phyloP scores from a whole-genome alignment of 306 rosid genomes.

The Prunus davidiana region DNA sequence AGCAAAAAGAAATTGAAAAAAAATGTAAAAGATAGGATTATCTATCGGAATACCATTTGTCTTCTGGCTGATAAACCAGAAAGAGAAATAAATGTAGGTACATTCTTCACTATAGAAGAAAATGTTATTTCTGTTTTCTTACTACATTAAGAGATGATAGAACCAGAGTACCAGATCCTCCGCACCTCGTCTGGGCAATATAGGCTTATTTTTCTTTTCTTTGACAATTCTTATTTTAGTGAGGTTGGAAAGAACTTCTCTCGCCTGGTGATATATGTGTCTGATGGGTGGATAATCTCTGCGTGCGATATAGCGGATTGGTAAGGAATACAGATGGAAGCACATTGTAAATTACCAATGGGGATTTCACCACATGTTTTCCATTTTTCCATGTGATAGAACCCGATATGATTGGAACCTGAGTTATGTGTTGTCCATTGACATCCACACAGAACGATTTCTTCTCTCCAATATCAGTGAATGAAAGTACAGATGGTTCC shows the following conservation, averaged over 20 bases:
- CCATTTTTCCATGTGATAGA: slow-evolving; percentile 26
- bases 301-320: too few relatives aligned
- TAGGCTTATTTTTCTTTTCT: not conserved
- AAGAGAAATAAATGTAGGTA: not conserved
- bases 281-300: not conserved
- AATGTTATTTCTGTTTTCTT: not conserved
- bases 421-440: slow-evolving; percentile 3
- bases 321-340: slow-evolving; percentile 6
- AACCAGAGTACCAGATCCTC: not conserved
- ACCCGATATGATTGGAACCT: slow-evolving; percentile 18
- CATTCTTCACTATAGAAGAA: slow-evolving; percentile 7
- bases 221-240: not conserved
- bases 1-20: not conserved
- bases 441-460: slow-evolving; percentile 17
- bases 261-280: not conserved
- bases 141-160: not conserved
- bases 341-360: slow-evolving; percentile 23
- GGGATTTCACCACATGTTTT: slow-evolving; percentile 22
- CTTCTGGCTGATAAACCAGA: slow-evolving; percentile 4
- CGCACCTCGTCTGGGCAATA: not conserved
- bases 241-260: not conserved
- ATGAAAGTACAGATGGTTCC: slow-evolving; percentile 21
- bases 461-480: slow-evolving; percentile 25
- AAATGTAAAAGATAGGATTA: not conserved
- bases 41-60: not conserved